A percentile compares a stretch with the other conserved stretches of the same genome.
Conservation (phyloP, 2,329 filamentous ascomycete genomes). For the Penicillium frequentans region DNA sequence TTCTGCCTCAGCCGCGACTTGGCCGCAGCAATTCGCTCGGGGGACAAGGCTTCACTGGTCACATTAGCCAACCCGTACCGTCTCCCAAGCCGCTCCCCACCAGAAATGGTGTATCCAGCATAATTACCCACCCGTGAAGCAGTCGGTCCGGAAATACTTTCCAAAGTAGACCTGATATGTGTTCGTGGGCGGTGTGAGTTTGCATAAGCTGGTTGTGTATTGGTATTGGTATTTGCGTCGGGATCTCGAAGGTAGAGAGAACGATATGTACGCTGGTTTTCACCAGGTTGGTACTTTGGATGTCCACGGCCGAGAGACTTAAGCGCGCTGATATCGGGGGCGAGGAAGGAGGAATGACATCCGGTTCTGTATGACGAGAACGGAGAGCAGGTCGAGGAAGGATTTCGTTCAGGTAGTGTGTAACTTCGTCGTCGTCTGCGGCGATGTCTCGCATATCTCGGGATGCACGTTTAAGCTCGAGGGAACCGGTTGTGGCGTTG, state of each 20-base stretch:
- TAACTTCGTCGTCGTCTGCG: conserved; percentile 30
- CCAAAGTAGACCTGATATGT: conserved; percentile 30
- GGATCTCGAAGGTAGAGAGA: conserved; percentile 23
- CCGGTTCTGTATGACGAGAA: conserved; percentile 11
- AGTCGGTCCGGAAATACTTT: conserved; percentile 26
- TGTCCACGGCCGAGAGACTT: conserved; percentile 23
- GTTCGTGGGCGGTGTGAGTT: conserved; percentile 23
- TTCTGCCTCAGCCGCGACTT: conserved; percentile 36
- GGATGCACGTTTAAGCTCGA: conserved; percentile 25
- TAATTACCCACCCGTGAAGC: conserved; percentile 13
- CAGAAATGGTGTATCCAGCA: conserved; percentile 19
- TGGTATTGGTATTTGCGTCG: conserved; percentile 12
- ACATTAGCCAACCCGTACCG: conserved; percentile 22
- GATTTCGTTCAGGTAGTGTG: conserved; percentile 22
- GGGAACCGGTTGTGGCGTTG: conserved; percentile 16
- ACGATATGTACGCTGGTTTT: conserved; percentile 24
- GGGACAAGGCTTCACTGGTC: conserved; percentile 26
- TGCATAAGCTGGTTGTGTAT: conserved; percentile 7
- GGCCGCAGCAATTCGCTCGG: conserved; percentile 36
- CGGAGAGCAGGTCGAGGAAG: conserved; percentile 17
- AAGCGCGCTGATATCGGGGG: conserved; percentile 29
- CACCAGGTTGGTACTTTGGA: conserved; percentile 22
- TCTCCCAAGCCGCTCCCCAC: conserved; percentile 22
- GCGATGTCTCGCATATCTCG: conserved; percentile 20
- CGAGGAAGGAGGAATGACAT: conserved; percentile 29